phyloP scores from a whole-genome alignment of 2,329 filamentous ascomycete species.

The Rutstroemia sydowiana region DNA sequence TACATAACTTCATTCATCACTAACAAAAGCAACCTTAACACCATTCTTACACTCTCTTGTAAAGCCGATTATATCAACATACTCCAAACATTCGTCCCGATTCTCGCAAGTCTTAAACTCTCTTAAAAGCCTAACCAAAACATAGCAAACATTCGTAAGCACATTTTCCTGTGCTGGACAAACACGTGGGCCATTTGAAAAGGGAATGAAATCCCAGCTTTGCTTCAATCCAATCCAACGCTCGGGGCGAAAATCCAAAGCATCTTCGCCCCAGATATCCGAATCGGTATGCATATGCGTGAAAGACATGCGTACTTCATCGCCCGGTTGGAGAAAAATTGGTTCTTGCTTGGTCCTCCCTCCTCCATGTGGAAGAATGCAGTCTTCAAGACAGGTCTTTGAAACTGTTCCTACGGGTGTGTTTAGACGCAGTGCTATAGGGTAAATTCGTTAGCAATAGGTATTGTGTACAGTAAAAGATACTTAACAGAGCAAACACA shows the following conservation, averaged over 20 bases:
- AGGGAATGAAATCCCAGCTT: constrained; percentile 51
- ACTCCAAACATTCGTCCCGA: neutral
- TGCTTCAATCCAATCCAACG: constrained; percentile 30
- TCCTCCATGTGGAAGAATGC: constrained; percentile 25
- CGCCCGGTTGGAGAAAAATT: constrained; percentile 20
- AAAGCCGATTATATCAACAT: constrained; percentile 10
- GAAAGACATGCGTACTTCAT: constrained; percentile 15
- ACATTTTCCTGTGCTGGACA: constrained; percentile 47
- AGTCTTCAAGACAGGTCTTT: constrained; percentile 19
- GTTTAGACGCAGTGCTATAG: constrained; percentile 22
- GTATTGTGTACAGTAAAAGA: too few species aligned
- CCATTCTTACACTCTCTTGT: constrained; percentile 12
- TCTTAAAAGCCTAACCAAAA: constrained; percentile 5
- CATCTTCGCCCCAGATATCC: constrained; percentile 33
- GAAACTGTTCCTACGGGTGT: constrained; percentile 30
- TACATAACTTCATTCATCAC: neutral
- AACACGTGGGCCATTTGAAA: constrained; percentile 63
- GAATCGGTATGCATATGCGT: constrained; percentile 23
- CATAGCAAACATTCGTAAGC: constrained; percentile 9
- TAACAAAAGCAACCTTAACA: constrained; percentile 10
- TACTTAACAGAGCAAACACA: too few species aligned
- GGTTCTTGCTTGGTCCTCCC: constrained; percentile 27
- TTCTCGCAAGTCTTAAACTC: constrained; percentile 35
- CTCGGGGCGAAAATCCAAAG: constrained; percentile 34
- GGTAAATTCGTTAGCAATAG: neutral